phyloP scores from a whole-genome alignment of 2,329 filamentous ascomycete species.

The Ceratocystis lukuohia region DNA sequence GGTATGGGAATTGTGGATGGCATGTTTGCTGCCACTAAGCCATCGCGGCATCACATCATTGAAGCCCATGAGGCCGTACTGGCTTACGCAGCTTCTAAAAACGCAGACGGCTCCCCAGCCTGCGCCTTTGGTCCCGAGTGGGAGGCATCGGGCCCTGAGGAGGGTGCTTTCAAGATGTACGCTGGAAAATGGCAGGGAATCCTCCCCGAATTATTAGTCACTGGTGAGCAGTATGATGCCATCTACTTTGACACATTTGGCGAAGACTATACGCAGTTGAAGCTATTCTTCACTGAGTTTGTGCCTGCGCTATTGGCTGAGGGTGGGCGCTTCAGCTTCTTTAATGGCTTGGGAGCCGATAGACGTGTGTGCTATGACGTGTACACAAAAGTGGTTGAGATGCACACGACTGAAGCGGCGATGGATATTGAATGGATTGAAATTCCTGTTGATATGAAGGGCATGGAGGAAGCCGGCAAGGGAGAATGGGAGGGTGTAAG shows the following conservation, averaged over 20 bases:
- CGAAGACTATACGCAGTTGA: constrained; percentile 77
- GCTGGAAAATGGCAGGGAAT: constrained; percentile 69
- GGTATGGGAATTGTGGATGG: constrained; percentile 82
- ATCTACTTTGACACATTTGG: constrained; percentile 98
- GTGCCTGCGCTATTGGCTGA: constrained; percentile 65
- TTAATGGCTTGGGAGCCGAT: constrained; percentile 86
- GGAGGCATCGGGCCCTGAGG: constrained; percentile 41
- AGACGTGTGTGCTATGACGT: constrained; percentile 90
- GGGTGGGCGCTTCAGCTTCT: constrained; percentile 67
- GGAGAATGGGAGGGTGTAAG: constrained; percentile 81
- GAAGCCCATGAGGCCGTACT: constrained; percentile 74
- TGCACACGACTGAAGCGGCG: constrained; percentile 79
- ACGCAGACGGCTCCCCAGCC: constrained; percentile 24
- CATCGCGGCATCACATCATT: constrained; percentile 65
- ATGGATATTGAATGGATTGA: constrained; percentile 81
- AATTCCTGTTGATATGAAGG: constrained; percentile 54
- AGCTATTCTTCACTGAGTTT: constrained; percentile 75
- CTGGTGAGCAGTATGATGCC: constrained; percentile 62
- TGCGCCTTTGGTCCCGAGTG: constrained; percentile 42
- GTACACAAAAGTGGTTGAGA: constrained; percentile 80
- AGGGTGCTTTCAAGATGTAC: constrained; percentile 60
- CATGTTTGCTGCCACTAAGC: constrained; percentile 56
- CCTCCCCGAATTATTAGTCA: constrained; percentile 51
- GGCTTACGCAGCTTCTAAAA: constrained; percentile 38
- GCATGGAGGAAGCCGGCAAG: constrained; percentile 50